A percentile compares a stretch with the other conserved stretches of the same genome.
Conservation (phyloP, 2,329 filamentous ascomycete species). For the Aspergillus sp. region DNA sequence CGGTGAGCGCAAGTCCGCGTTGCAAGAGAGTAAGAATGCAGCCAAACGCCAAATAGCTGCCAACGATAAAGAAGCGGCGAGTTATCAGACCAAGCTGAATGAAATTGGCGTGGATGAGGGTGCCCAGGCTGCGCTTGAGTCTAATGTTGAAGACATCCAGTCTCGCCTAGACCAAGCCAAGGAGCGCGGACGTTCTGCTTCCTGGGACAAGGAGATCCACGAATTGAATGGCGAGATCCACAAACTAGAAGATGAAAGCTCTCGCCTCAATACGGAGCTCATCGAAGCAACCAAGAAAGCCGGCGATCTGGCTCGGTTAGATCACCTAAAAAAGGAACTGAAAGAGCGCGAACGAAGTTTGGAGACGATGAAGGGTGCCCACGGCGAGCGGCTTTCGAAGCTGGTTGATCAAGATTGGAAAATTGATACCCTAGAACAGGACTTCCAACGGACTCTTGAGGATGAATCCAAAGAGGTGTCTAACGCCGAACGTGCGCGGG, state of each 20-base stretch:
- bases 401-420: slow-evolving; percentile 69
- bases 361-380: slow-evolving; percentile 73
- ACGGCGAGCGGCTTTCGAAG: slow-evolving; percentile 67
- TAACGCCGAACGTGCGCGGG: slow-evolving; percentile 68
- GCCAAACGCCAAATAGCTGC: slow-evolving; percentile 69
- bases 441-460: slow-evolving; percentile 65
- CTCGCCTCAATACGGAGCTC: slow-evolving; percentile 74
- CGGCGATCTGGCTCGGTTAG: slow-evolving; percentile 78
- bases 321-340: slow-evolving; percentile 78
- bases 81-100: slow-evolving; percentile 67
- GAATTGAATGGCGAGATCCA: slow-evolving; percentile 65
- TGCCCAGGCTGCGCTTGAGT: slow-evolving; percentile 72
- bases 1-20: slow-evolving; percentile 69
- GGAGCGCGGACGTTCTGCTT: slow-evolving; percentile 61
- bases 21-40: slow-evolving; percentile 71
- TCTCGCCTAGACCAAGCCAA: slow-evolving; percentile 62
- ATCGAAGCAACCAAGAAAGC: slow-evolving; percentile 79
- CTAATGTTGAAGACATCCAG: slow-evolving; percentile 69
- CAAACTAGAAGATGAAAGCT: slow-evolving; percentile 69
- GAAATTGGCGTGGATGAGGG: slow-evolving; percentile 85
- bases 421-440: slow-evolving; percentile 65
- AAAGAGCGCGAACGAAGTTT: slow-evolving; percentile 72
- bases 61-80: slow-evolving; percentile 69
- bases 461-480: slow-evolving; percentile 58
- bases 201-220: slow-evolving; percentile 71